Conservation (phyloP, 2,329 filamentous ascomycete species). For the Metarhizium album region DNA sequence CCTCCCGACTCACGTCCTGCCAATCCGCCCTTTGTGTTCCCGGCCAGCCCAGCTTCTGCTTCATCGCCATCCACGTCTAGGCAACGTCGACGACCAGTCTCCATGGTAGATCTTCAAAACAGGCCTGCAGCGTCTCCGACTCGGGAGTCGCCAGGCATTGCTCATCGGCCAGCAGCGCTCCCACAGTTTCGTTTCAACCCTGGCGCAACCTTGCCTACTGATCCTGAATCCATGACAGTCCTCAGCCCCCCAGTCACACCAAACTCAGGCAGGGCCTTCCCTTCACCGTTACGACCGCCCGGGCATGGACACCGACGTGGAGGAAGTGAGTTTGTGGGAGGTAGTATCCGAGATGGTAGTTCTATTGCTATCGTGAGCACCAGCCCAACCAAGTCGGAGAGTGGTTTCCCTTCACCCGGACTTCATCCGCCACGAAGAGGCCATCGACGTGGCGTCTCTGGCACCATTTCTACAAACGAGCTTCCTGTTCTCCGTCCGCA, state of each 20-base stretch:
- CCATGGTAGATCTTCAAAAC: conserved; percentile 37
- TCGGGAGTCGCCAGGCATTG: conserved; percentile 18
- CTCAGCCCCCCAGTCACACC: conserved; percentile 47
- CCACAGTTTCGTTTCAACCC: conserved; percentile 49
- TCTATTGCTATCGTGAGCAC: conserved; percentile 53
- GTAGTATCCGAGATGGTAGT: conserved; percentile 49
- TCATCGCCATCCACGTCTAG: conserved; percentile 36
- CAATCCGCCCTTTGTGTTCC: conserved; percentile 57
- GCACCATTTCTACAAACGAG: conserved; percentile 75
- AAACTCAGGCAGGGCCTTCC: conserved; percentile 34
- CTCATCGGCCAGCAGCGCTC: conserved; percentile 28
- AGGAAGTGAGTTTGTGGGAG: conserved; percentile 79
- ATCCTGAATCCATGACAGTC: conserved; percentile 24
- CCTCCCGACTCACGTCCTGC: conserved; percentile 31
- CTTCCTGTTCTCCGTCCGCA: conserved; percentile 57
- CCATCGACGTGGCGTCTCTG: conserved; percentile 63
- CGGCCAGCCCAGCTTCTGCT: conserved; percentile 33
- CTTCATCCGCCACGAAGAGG: conserved; percentile 47
- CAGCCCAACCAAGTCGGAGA: conserved; percentile 56
- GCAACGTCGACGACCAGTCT: conserved; percentile 42
- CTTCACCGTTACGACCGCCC: conserved; percentile 45
- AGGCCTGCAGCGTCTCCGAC: conserved; percentile 17
- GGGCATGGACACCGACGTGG: conserved; percentile 71
- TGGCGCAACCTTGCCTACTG: conserved; percentile 26
- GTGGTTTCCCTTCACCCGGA: conserved; percentile 45